Conservation (phyloP, 208 protist species). For the Angomonas deanei region DNA sequence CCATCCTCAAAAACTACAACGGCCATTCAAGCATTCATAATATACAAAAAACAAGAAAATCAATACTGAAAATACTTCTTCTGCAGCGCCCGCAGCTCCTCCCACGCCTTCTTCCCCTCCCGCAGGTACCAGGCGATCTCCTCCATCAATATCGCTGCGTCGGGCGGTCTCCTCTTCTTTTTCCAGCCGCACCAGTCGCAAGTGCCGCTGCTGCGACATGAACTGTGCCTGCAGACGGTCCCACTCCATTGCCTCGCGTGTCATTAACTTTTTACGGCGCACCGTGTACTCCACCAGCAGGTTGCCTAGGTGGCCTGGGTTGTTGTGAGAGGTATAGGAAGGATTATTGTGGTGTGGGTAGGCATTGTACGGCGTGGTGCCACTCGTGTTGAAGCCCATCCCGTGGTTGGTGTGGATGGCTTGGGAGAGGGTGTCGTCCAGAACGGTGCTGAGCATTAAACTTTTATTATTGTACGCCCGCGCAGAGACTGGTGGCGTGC, state of each 20-base stretch:
- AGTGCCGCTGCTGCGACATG: neutral
- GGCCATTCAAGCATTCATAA: too few species aligned
- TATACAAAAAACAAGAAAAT: slow-evolving; percentile 3
- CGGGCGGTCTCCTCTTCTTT: slow-evolving; percentile 25
- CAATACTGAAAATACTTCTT: neutral
- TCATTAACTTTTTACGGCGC: slow-evolving; percentile 8
- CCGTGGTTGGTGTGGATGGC: neutral
- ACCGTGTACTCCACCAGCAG: slow-evolving; percentile 15
- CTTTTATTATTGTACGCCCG: neutral
- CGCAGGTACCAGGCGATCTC: slow-evolving; percentile 31
- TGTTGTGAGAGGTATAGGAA: neutral
- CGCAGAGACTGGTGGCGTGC: too few species aligned
- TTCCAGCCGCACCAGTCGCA: slow-evolving; percentile 12
- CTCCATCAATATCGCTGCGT: slow-evolving; percentile 27
- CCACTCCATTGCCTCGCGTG: slow-evolving; percentile 17
- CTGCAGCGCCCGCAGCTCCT: slow-evolving; percentile 11
- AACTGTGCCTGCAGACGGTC: slow-evolving; percentile 12
- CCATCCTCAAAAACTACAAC: too few species aligned
- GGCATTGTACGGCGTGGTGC: neutral
- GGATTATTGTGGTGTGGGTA: neutral
- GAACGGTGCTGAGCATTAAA: neutral
- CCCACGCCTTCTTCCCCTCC: slow-evolving; percentile 13
- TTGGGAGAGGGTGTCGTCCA: neutral
- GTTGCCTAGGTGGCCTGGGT: neutral
- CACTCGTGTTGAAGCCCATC: neutral